Conservation (phyloP, 2,329 filamentous ascomycete genomes). For the Xenoacremonium recifei region DNA sequence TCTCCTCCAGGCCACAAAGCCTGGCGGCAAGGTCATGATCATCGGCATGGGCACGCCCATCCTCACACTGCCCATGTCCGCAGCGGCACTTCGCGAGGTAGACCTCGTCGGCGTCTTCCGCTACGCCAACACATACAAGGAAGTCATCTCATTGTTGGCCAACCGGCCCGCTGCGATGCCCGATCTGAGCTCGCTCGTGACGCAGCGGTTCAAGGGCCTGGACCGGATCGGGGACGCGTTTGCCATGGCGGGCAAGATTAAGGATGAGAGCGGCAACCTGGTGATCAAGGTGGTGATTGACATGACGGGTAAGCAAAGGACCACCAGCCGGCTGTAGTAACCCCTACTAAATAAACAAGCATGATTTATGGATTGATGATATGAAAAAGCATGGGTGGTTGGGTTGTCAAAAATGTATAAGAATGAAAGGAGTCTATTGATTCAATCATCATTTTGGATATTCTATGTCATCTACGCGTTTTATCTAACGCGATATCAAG, state of each 20-base stretch:
- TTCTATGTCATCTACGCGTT: no score
- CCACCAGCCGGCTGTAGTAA: no score
- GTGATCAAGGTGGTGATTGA: slow-evolving; percentile 81
- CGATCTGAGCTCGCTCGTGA: slow-evolving; percentile 66
- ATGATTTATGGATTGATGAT: no score
- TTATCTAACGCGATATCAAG: no score
- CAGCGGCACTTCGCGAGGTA: slow-evolving; percentile 67
- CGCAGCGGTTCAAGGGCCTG: slow-evolving; percentile 67
- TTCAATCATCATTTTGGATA: no score
- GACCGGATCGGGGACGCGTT: slow-evolving; percentile 65
- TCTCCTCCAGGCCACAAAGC: slow-evolving; percentile 48
- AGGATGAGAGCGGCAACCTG: slow-evolving; percentile 66
- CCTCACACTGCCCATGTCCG: slow-evolving; percentile 67
- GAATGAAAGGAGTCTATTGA: no score
- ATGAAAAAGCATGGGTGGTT: no score
- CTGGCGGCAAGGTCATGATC: slow-evolving; percentile 68
- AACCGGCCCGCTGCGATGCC: slow-evolving; percentile 53
- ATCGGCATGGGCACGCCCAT: slow-evolving; percentile 73
- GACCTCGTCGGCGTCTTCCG: slow-evolving; percentile 71
- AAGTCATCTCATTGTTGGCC: slow-evolving; percentile 50
- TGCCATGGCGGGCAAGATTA: slow-evolving; percentile 68
- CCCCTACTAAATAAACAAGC: no score
- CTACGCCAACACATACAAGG: slow-evolving; percentile 72
- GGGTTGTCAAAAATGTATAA: no score
- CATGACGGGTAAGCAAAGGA: slow-evolving; percentile 26